Conservation (phyloP, 345 rosid genomes). For the Rhodomyrtus tomentosa region DNA sequence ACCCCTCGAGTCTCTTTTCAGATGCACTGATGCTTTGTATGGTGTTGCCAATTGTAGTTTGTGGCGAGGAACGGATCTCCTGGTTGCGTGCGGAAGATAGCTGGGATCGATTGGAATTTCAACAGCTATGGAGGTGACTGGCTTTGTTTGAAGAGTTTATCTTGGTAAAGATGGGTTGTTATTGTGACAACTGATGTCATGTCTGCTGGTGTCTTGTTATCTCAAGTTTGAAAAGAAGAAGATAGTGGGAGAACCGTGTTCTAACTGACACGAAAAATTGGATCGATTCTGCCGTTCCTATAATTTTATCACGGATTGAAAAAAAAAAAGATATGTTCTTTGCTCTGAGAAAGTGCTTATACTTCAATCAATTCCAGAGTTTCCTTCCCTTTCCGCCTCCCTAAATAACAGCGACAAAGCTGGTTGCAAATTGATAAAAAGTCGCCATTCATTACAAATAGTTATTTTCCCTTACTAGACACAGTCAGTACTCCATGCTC, state of each 20-base stretch:
- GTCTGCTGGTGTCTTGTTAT: neutral
- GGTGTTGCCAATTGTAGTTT: slow-evolving; percentile 26
- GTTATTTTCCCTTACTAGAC: neutral
- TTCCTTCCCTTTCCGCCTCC: neutral
- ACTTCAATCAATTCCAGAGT: neutral
- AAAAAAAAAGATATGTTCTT: neutral
- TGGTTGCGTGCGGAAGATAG: slow-evolving; percentile 33
- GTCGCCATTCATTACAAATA: neutral
- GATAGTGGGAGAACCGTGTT: neutral
- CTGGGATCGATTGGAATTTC: slow-evolving; percentile 88
- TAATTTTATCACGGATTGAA: neutral
- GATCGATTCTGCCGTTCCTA: neutral
- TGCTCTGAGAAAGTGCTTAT: neutral
- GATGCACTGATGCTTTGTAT: neutral
- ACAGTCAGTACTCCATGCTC: neutral
- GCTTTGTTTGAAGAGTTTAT: neutral
- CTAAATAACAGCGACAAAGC: neutral
- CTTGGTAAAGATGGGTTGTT: neutral
- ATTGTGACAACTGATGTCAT: neutral
- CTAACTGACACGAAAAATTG: neutral
- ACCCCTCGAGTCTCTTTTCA: neutral
- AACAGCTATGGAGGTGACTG: slow-evolving; percentile 83
- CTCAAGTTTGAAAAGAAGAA: neutral
- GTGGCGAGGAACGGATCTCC: slow-evolving; percentile 28
- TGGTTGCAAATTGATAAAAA: neutral